Evolutionary conservation across 1,284 basidiomycete species (phyloP).

Genomic region (Fomitopsis pinicola): DNA sequence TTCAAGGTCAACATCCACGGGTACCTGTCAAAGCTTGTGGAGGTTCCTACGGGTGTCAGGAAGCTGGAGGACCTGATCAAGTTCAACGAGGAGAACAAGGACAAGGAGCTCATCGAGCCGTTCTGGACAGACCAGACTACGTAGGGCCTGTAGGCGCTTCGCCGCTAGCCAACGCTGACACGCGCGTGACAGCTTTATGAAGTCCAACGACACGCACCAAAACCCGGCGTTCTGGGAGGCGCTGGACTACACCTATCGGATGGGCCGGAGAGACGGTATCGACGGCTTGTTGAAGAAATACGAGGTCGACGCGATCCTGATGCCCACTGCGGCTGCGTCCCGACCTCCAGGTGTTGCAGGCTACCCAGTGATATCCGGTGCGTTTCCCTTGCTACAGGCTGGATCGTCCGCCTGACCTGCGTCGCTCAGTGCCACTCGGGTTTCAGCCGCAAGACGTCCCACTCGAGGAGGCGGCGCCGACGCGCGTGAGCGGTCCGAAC

Average conservation of each 20-base stretch:
- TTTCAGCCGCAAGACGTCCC: slow-evolving; percentile 35
- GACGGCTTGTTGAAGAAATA: slow-evolving; percentile 39
- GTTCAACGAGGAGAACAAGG: slow-evolving; percentile 37
- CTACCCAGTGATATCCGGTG: slow-evolving; percentile 38
- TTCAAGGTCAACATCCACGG: slow-evolving; percentile 35
- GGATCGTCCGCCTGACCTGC: neutral
- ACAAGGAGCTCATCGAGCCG: slow-evolving; percentile 34
- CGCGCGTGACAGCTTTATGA: slow-evolving; percentile 28
- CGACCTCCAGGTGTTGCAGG: slow-evolving; percentile 36
- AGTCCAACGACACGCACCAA: slow-evolving; percentile 31
- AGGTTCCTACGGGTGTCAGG: slow-evolving; percentile 30
- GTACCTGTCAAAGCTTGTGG: slow-evolving; percentile 27
- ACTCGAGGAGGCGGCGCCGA: slow-evolving; percentile 29
- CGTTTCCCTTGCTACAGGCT: neutral
- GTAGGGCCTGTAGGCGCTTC: slow-evolving; percentile 16
- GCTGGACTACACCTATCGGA: slow-evolving; percentile 30
- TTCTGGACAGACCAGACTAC: slow-evolving; percentile 35
- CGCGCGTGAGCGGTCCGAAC: slow-evolving; percentile 33
- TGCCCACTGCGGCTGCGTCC: slow-evolving; percentile 32
- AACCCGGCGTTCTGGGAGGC: slow-evolving; percentile 33
- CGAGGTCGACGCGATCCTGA: slow-evolving; percentile 40
- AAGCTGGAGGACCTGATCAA: slow-evolving; percentile 35
- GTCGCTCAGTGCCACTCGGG: slow-evolving; percentile 40
- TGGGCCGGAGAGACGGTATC: slow-evolving; percentile 39
- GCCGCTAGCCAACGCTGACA: neutral